Evolutionary conservation across 2,329 filamentous ascomycete genomes (phyloP), one percentile per base, ranked within the genome.

Genomic region (Leptoxyphium fumago): DNA sequence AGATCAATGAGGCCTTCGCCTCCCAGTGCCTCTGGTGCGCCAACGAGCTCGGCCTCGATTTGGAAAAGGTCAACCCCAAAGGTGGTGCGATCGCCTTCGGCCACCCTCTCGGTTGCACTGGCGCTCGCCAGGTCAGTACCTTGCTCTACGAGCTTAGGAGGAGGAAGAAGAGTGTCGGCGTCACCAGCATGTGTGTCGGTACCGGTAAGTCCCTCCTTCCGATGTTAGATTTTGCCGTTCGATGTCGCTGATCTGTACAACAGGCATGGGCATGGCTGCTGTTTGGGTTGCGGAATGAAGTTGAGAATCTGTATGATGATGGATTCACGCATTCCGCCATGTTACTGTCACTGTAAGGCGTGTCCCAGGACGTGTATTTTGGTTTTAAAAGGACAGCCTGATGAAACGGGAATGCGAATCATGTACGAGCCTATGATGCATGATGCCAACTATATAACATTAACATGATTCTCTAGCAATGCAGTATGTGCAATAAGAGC

Each of bases 1-100:
- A 98, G 76, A 95, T 98, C 74, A 98, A 98, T 72, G 91, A 98
- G 75, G 91, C 91, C 1, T 98, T 98, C 64, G 91, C 91, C 29
- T 84, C 78, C 50, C 89, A 96, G 74, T 94, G 86, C 65, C 66
- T 96, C 52, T 96, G 84, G 83, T 95, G 87, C 65, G 78, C 84
- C 50, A 84, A 91, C 58, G 80, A 95, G 71, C 76, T 98, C 17
- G 82, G 81, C 39, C 68, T 98, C 26, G 83, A 86, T 43, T 61
- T 73, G 48, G 80, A 84, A 52, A 96, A 95, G 76, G 79, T 98
- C 61, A 96, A 96, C 71, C 89, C 89, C 56, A 94, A 95, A 75
- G 91, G 89, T 52, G 89, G 89, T 50, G 88, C 88, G 29, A 95
- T 95, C 63, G 89, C 89, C 10, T 94, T 95, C 61, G 58, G 26